Evolutionary conservation across 2,329 filamentous ascomycete genomes (phyloP).

Genomic region (Stenocarpella maydis): DNA sequence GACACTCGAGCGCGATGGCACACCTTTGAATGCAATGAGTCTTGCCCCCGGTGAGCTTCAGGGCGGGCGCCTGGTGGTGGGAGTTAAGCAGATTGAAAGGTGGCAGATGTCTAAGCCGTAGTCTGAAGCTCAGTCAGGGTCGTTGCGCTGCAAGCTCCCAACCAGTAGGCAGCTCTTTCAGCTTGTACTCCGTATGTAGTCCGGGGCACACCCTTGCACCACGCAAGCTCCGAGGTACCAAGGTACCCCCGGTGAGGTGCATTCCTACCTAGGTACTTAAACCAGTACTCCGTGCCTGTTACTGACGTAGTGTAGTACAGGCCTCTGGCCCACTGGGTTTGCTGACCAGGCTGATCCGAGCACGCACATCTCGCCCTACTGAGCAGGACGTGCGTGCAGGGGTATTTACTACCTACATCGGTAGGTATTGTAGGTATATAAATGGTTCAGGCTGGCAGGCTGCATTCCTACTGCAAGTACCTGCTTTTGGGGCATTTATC

Average conservation of each 20-base stretch:
- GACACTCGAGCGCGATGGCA: constrained; percentile 10
- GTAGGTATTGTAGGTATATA: too few species aligned
- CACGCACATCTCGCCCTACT: constrained; percentile 15
- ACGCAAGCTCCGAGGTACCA: neutral
- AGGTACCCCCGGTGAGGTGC: too few species aligned
- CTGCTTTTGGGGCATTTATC: neutral
- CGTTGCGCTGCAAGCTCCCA: constrained; percentile 14
- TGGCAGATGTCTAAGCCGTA: constrained; percentile 22
- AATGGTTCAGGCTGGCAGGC: neutral
- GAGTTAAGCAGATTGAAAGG: constrained; percentile 1
- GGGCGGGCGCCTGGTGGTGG: constrained; percentile 11
- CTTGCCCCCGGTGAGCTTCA: constrained; percentile 7
- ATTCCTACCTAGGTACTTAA: too few species aligned
- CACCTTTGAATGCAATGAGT: constrained; percentile 6
- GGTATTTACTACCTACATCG: too few species aligned
- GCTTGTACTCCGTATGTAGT: neutral
- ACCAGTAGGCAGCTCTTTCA: constrained; percentile 17
- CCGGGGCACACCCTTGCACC: neutral
- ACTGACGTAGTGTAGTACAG: too few species aligned
- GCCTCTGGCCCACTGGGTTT: too few species aligned
- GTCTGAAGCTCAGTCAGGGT: constrained; percentile 18
- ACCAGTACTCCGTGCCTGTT: too few species aligned
- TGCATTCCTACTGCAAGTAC: neutral
- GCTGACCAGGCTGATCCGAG: too few species aligned
- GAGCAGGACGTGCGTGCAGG: neutral